phyloP scores from a whole-genome alignment of 2,329 filamentous ascomycete species.

The Aspergillus sp. region DNA sequence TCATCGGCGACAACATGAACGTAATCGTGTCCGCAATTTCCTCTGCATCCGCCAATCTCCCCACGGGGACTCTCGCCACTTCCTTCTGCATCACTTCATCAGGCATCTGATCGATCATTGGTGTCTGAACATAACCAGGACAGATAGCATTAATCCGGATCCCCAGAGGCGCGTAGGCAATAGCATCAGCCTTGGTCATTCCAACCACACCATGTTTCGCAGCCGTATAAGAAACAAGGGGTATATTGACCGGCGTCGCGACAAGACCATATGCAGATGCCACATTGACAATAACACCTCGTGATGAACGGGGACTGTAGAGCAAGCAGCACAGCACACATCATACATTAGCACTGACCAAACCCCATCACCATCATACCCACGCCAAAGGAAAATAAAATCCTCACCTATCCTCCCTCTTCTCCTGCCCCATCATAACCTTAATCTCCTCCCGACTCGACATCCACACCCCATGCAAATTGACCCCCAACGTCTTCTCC shows the following conservation, averaged over 20 bases:
- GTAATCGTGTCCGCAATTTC: conserved; percentile 56
- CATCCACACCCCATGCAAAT: conserved; percentile 12
- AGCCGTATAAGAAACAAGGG: conserved; percentile 22
- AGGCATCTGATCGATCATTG: not conserved
- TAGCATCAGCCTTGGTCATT: conserved; percentile 54
- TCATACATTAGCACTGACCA: not conserved
- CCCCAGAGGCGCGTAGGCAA: conserved; percentile 52
- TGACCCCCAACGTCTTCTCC: conserved; percentile 3
- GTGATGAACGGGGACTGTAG: not conserved
- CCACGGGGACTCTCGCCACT: conserved; percentile 48
- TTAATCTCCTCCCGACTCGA: conserved; percentile 6
- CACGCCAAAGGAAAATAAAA: accelerated
- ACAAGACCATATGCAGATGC: conserved; percentile 10
- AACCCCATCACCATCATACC: no score
- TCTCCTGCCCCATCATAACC: conserved; percentile 16
- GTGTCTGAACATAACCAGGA: conserved; percentile 47
- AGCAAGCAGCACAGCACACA: no score
- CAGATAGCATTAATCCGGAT: conserved; percentile 65
- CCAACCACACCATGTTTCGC: conserved; percentile 38
- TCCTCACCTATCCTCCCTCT: not conserved
- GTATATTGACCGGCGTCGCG: not conserved
- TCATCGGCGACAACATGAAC: conserved; percentile 55
- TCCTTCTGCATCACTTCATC: conserved; percentile 27
- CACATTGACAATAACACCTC: conserved; percentile 14
- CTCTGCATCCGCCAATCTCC: conserved; percentile 49